These are phyloP conservation scores for Fusarium incarnatum DNA, from an alignment of 2,329 filamentous ascomycete species.

Conservation along the genomic window DNA sequence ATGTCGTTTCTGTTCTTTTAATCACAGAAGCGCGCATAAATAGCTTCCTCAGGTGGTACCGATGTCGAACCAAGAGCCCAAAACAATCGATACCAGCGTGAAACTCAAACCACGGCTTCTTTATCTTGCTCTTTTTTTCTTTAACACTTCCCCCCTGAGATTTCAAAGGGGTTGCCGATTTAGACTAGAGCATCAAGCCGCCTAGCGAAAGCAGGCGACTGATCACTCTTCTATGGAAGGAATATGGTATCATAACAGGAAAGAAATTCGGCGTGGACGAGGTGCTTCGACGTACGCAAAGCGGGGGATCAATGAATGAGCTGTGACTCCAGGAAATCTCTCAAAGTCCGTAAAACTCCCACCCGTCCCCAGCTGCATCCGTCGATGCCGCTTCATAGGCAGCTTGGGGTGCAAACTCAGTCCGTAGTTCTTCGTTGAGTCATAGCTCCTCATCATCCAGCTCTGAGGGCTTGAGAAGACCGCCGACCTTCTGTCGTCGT, in stretches of 20 bases:
- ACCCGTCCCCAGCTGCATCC: constrained; percentile 63
- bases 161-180: constrained; percentile 11
- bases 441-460: constrained; percentile 91
- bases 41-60: constrained; percentile 9
- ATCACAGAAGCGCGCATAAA: constrained; percentile 27
- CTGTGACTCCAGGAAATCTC: constrained; percentile 3
- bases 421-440: constrained; percentile 77
- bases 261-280: constrained; percentile 43
- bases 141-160: constrained; percentile 12
- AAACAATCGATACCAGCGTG: constrained; percentile 6
- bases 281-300: constrained; percentile 7
- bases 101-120: constrained; percentile 24
- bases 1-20: constrained; percentile 36
- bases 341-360: constrained; percentile 73
- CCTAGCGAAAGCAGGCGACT: constrained; percentile 17
- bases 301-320: background rate
- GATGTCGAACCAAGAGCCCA: constrained; percentile 4
- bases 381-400: constrained; percentile 45
- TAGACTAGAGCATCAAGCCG: constrained; percentile 34
- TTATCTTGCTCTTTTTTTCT: constrained; percentile 12
- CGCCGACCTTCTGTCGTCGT: constrained; percentile 92
- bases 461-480: constrained; percentile 96
- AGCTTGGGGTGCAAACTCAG: constrained; percentile 64
- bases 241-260: constrained; percentile 50
- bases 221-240: constrained; percentile 46